These are phyloP conservation scores for Eucalyptus coolabah DNA, from an alignment of 345 rosid species.

Conservation along the genomic window DNA sequence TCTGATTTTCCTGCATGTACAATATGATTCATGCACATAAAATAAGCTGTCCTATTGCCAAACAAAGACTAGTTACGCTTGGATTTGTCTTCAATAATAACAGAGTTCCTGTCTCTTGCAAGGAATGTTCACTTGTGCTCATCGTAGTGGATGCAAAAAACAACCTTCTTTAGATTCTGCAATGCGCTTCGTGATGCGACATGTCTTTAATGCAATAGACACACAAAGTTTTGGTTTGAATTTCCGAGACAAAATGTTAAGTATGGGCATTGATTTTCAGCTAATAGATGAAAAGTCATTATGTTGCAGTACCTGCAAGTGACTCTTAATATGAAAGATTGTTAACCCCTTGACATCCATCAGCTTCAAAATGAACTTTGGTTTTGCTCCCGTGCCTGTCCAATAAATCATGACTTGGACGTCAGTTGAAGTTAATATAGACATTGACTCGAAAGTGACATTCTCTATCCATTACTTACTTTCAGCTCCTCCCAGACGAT, in stretches of 20 bases:
- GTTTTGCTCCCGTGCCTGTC: slow-evolving; percentile 8
- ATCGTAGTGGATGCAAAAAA: neutral
- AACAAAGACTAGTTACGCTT: neutral
- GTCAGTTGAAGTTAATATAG: neutral
- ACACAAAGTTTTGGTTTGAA: neutral
- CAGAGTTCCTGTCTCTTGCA: neutral
- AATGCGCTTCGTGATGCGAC: neutral
- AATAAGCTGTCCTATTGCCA: neutral
- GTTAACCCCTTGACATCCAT: slow-evolving; percentile 8
- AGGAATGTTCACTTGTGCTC: neutral
- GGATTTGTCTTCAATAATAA: neutral
- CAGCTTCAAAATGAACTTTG: slow-evolving; percentile 12
- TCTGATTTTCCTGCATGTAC: neutral
- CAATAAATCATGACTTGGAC: neutral
- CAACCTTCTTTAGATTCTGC: slow-evolving; percentile 10
- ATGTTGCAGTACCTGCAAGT: slow-evolving; percentile 10
- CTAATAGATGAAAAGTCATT: neutral
- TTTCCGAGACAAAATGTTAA: neutral
- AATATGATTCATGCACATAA: neutral
- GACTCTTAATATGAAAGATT: slow-evolving; percentile 16
- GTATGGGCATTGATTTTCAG: neutral
- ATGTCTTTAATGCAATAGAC: neutral
- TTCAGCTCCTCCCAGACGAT: slow-evolving; percentile 13
- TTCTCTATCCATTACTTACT: neutral
- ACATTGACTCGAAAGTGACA: neutral